Evolutionary conservation across 768 basidiomycete species (phyloP).

Genomic region (Lactarius tabidus): DNA sequence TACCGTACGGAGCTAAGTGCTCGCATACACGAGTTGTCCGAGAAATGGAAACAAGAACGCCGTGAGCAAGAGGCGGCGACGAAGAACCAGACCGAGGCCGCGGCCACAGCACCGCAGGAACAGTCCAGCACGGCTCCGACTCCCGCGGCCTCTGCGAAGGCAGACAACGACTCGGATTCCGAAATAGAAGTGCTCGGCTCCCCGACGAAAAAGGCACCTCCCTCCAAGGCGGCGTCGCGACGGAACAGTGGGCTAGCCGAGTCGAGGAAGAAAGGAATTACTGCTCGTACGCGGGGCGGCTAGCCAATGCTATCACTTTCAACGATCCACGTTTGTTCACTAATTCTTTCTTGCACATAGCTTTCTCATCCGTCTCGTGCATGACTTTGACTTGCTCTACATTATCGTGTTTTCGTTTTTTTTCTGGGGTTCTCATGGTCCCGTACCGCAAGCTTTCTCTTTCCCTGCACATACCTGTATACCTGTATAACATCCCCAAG

Average conservation of each 20-base stretch:
- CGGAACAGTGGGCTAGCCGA: background rate
- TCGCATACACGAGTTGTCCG: conserved; percentile 19
- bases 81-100: conserved; percentile 16
- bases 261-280: conserved; percentile 11
- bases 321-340: background rate
- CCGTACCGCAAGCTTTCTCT: background rate
- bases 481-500: conserved; percentile 18
- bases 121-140: conserved; percentile 9
- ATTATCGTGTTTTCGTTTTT: background rate
- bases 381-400: background rate
- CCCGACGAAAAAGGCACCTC: conserved; percentile 3
- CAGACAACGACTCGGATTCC: conserved; percentile 20
- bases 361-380: background rate
- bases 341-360: conserved; percentile 1
- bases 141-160: conserved; percentile 16
- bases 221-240: conserved; percentile 8
- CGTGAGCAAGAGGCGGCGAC: conserved; percentile 8
- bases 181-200: conserved; percentile 23
- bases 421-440: background rate
- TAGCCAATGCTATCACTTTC: background rate
- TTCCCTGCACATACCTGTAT: conserved; percentile 20
- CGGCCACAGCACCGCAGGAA: background rate
- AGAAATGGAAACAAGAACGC: conserved; percentile 23
- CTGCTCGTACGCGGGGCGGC: conserved; percentile 4
- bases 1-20: conserved; percentile 17